Conservation (phyloP, 176 grass and related monocot genomes). For the Alloteropsis semialata region DNA sequence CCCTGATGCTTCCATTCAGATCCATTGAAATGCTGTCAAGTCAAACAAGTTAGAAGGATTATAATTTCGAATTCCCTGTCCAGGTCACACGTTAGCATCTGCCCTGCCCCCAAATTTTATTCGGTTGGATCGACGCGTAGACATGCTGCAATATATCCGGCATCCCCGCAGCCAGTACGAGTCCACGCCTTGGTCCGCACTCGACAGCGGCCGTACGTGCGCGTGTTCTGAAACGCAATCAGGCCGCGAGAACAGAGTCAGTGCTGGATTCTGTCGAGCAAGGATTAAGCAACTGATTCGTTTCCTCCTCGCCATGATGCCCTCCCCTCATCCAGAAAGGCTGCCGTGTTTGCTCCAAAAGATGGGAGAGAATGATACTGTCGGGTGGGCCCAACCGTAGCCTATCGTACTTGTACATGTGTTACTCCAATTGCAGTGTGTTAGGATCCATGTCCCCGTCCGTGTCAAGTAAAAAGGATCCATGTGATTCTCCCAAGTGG, state of each 20-base stretch:
- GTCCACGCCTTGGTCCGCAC: background rate
- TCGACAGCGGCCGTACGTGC: background rate
- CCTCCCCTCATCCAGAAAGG: too few species aligned
- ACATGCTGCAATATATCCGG: background rate
- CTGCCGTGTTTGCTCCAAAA: background rate
- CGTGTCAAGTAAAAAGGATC: conserved; percentile 32
- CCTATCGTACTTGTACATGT: background rate
- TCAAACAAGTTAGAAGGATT: background rate
- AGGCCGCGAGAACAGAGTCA: background rate
- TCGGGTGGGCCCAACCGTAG: background rate
- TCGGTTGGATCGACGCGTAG: background rate
- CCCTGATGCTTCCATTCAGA: too few species aligned
- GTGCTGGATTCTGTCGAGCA: conserved; percentile 14
- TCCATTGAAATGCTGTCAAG: background rate
- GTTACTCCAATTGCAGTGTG: background rate
- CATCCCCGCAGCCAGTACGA: background rate
- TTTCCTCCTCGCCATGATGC: conserved; percentile 26
- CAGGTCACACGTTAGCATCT: background rate
- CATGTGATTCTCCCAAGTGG: background rate
- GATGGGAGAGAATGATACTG: background rate
- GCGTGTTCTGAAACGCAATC: background rate
- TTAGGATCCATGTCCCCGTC: conserved; percentile 37
- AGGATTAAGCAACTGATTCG: background rate
- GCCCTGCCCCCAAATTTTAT: background rate
- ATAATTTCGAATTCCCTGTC: background rate